Base-by-base conservation (phyloP, 768 basidiomycete genomes). In the Amyloporia xantha region DNA sequence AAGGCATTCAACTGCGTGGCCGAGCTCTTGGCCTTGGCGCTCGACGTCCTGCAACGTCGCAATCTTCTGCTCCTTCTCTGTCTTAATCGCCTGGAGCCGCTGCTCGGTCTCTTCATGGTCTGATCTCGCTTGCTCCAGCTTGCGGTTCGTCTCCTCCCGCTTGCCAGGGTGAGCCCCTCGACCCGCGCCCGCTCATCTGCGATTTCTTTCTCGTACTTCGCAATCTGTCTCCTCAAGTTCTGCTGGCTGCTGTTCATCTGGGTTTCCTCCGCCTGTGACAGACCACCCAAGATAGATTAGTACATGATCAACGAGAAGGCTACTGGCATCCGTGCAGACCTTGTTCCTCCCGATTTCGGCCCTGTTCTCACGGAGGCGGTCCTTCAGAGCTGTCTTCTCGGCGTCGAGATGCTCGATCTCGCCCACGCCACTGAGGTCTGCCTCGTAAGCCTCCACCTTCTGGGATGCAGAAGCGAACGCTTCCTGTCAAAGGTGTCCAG, bases 131-230 rank as follows among this genome's bases (percentile, higher is more conserved):
- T 62, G 61, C 0, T 75, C 68, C 11, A 90, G 68, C 58, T 76
- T 73, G 17, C 66, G 65, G 38, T 77, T 72, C 3, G 71, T 71
- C 54, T 79, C 76, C 27, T 86, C 78, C 15, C 78, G 80, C 58
- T 81, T 82, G 68, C 76, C 54, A 84, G 80, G 2, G 78, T 78
- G 52, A 80, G 73, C 5, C 68, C 67, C 51, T 70, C 80, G 66
- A 78, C 71, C 36, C 74, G 78, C 25, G 63, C 66, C 5, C 72
- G 70, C 62, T 86, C 84, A 26, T 69, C 70, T 4, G 56, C 65
- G 40, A 91, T 81, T 44, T 77, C 69, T 15, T 62, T 55, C 1
- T 77, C 62, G n/a, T 67, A 59, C 0, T 68, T 64, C 13, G 54
- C 52, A 39, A 76, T 72, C 12, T 62, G 50, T 23, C 44, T 57